Conservation (phyloP, 495 filamentous ascomycete species). For the Bathelium albidoporum region DNA sequence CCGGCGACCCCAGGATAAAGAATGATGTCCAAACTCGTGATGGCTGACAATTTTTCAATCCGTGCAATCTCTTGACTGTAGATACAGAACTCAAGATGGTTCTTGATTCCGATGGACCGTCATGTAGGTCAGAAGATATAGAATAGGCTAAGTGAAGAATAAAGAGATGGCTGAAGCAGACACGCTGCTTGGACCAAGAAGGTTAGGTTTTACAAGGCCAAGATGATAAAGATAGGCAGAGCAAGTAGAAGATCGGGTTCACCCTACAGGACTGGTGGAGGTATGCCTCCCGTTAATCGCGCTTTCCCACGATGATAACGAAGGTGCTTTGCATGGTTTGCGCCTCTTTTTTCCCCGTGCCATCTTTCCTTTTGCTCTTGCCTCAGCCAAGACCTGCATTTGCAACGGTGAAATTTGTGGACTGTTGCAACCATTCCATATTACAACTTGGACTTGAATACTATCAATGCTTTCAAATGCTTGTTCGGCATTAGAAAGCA, state of each 20-base stretch:
- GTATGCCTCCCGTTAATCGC: no score
- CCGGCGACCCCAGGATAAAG: slow-evolving; percentile 1
- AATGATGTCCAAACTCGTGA: not conserved
- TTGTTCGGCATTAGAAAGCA: no score
- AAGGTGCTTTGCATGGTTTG: no score
- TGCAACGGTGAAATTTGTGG: no score
- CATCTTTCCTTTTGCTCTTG: no score
- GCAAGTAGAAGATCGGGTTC: not conserved
- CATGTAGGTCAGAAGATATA: not conserved
- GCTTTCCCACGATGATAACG: no score
- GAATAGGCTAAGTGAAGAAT: not conserved
- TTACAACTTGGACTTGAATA: no score
- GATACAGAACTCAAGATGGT: not conserved
- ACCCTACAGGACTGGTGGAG: no score
- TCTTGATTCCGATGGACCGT: not conserved
- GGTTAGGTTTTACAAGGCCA: not conserved
- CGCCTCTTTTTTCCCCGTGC: no score
- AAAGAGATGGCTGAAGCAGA: not conserved
- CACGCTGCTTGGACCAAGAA: not conserved
- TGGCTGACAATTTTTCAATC: not conserved
- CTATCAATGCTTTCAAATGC: no score
- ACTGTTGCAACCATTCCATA: no score
- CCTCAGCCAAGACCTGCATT: no score
- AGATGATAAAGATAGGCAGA: not conserved
- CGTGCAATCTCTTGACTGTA: not conserved